Evolutionary conservation across 257 asterid genomes (phyloP), one percentile per base, ranked within the genome.

Genomic region (Haberlea rhodopensis): DNA sequence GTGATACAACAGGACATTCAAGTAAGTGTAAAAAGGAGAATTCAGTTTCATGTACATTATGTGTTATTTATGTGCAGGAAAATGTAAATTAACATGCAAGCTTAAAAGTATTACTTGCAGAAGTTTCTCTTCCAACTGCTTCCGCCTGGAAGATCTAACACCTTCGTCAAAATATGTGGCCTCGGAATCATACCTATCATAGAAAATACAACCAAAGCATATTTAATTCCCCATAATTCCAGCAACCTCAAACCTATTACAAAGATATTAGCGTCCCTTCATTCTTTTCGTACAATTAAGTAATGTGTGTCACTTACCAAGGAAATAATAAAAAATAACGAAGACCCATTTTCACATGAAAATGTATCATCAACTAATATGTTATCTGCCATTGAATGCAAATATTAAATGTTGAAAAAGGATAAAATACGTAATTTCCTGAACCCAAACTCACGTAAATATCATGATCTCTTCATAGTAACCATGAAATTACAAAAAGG

Each of bases 161-260:
- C 96, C 85, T 75, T 87, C 97, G 53, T 94, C 99, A 68, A 90
- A 94, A 78, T 79, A 94, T 58, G 95, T 81, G 28, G 96, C 89
- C 80, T 94, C 99, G 0, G 69, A 59, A 70, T 94, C 99, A 85
- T 90, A 94, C 90, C 99, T 94, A 60, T 62, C 13, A 76, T 26
- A 53, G 25, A 51, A 53, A 57, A 53, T 43, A 45, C 28, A 40
- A 62, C 22, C 26, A 11, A 18, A 22, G 11, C 15, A 57, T 51
- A 66, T 29, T 48, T 54, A 28, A 63, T 57, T 43, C 70, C 57
- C 13, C 66, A 56, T n/a, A 53, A 63, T 40, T 24, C 24, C 8
- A 40, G 21, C 63, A 66, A 72, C 34, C 15, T 37, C 60, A 49
- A 57, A 37, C 27, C 56, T 43, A 59, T 59, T 21, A 27, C 22